Conservation (phyloP, 805 yeast species). For the Torulaspora quercuum region DNA sequence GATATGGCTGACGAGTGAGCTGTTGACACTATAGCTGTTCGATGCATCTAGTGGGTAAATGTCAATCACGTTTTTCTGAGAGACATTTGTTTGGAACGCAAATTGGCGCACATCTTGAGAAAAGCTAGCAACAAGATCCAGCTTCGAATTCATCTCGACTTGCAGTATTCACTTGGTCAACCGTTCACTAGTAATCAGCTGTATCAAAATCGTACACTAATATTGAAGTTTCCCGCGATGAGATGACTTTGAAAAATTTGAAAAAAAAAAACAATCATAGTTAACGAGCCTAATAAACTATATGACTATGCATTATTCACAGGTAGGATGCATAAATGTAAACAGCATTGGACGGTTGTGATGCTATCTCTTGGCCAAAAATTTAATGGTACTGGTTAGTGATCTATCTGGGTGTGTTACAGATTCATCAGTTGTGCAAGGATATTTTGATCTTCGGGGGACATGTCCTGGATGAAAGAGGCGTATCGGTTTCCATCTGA, state of each 20-base stretch:
- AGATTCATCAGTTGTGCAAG: slow-evolving; percentile 8
- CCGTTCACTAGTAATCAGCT: too few relatives aligned
- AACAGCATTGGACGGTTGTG: too few relatives aligned
- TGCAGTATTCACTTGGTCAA: too few relatives aligned
- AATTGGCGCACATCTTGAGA: slow-evolving; percentile 33
- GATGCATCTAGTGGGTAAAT: slow-evolving; percentile 33
- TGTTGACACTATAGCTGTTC: slow-evolving; percentile 27
- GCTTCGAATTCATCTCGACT: slow-evolving; percentile 15
- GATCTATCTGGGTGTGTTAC: background rate
- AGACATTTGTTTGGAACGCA: slow-evolving; percentile 35
- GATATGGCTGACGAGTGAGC: slow-evolving; percentile 31
- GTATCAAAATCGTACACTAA: background rate
- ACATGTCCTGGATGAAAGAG: slow-evolving; percentile 41
- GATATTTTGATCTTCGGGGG: slow-evolving; percentile 36
- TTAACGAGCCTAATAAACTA: too few relatives aligned
- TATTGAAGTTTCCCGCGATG: slow-evolving; percentile 14
- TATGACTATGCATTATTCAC: too few relatives aligned
- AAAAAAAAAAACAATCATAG: slow-evolving; percentile 8
- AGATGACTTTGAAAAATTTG: slow-evolving; percentile 17
- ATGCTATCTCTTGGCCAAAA: too few relatives aligned
- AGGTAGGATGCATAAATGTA: too few relatives aligned
- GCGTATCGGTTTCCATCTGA: slow-evolving; percentile 49
- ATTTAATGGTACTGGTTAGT: too few relatives aligned
- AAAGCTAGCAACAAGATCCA: slow-evolving; percentile 28
- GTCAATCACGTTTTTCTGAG: slow-evolving; percentile 36